A percentile compares a stretch with the other conserved stretches of the same genome.
Conservation (phyloP, 2,329 filamentous ascomycete species). For the Aspergillus phoenicis region DNA sequence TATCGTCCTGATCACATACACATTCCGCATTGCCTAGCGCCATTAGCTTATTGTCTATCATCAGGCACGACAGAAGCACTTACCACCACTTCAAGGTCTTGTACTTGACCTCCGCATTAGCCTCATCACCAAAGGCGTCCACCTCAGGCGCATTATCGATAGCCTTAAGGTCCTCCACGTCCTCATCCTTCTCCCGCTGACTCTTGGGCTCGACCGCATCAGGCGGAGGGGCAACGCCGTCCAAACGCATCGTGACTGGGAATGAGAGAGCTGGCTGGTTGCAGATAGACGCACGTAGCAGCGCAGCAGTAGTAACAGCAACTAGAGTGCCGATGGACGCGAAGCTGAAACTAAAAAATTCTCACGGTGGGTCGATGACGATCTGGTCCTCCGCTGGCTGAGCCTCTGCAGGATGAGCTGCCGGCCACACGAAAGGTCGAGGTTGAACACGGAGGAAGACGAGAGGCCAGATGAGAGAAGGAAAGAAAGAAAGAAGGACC, state of each 20-base stretch:
- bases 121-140: constrained; percentile 39
- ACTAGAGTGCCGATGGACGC: neutral
- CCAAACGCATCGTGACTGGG: neutral
- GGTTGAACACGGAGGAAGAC: neutral
- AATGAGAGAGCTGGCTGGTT: neutral
- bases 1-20: constrained; percentile 25
- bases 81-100: constrained; percentile 49
- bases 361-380: neutral
- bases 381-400: neutral
- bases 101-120: constrained; percentile 48
- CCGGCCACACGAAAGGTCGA: neutral
- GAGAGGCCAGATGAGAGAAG: neutral
- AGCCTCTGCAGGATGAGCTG: neutral
- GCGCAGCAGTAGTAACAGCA: neutral
- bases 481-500: neutral
- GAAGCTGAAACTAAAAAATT: neutral
- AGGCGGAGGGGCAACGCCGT: constrained; percentile 12
- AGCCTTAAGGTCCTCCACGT: constrained; percentile 20
- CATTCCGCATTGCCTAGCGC: constrained; percentile 41
- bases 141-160: constrained; percentile 9
- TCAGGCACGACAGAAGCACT: neutral
- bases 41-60: constrained; percentile 35
- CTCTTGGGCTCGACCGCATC: constrained; percentile 20
- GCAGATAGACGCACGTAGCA: neutral
- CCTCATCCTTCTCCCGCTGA: constrained; percentile 10